Base-by-base conservation (phyloP, 169 alveolate species). In the Besnoitia besnoiti region DNA sequence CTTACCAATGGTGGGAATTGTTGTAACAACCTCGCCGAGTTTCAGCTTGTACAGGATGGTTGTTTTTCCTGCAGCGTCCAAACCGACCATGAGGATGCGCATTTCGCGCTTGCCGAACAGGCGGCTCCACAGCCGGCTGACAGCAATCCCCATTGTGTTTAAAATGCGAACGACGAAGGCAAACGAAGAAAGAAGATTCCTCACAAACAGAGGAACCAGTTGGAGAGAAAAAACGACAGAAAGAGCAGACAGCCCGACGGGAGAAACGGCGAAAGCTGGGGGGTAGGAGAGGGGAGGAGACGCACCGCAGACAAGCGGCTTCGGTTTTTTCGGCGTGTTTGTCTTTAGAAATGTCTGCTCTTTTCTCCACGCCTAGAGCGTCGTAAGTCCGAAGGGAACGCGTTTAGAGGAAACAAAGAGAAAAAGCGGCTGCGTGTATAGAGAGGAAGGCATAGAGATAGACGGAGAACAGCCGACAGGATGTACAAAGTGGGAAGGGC, bases 1-100 rank as follows among this genome's bases (percentile, higher is more conserved):
- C 96, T 97, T 97, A 42, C 99, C 99, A 85, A 99, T 98, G 27
- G 99, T 99, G 19, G 99, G 99, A 50, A 98, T 97, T 40, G 99
- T 98, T n/a, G 98, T 98, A 49, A 98, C 99, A 5, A 98, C 98
- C 92, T 98, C 99, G 0, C 99, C 99, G 67, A 98, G 96, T 94
- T 98, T 98, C 91, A 99, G 96, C 94, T 98, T 98, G 97, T 98
- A 97, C 89, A 98, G 96, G 91, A 99, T 99, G 44, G 99, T 98
- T 85, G 99, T 98, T 95, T 99, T 99, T 24, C 99, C 99, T 35
- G 95, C 95, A 5, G 99, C 95, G 46, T 94, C 95, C 42, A 95
- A 93, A 55, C 95, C 96, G 55, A 93, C 94, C 96, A 95, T 93
- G 84, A 99, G 97, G 62, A 98, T 98, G 91, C 99, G 97, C 97